A percentile compares a stretch with the other conserved stretches of the same genome.
Evolutionary conservation across 768 basidiomycete genomes (phyloP).

Genomic region (Lepiota venenata): DNA sequence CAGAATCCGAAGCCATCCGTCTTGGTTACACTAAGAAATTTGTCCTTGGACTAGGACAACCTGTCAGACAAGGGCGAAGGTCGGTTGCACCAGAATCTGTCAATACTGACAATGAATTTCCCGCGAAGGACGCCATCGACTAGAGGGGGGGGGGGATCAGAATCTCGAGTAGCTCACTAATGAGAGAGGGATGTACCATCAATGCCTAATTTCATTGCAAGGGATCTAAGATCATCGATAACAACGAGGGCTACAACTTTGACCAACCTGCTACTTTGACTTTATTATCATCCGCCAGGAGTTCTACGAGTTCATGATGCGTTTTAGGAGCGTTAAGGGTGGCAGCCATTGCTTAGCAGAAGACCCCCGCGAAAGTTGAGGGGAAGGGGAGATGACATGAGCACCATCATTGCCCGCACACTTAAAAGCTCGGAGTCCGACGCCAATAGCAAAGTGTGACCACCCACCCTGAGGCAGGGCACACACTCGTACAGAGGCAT

Average conservation of each 20-base stretch:
- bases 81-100: background rate
- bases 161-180: background rate
- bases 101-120: constrained; percentile 76
- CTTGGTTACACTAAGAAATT: constrained; percentile 80
- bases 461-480: too few species aligned
- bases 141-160: constrained; percentile 22
- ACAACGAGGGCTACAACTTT: constrained; percentile 18
- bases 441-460: background rate
- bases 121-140: constrained; percentile 94
- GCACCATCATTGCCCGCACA: background rate
- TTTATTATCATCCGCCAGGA: constrained; percentile 67
- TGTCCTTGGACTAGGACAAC: constrained; percentile 73
- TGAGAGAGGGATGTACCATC: constrained; percentile 49
- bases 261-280: constrained; percentile 85
- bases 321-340: constrained; percentile 29
- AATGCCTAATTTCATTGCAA: constrained; percentile 33
- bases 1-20: constrained; percentile 91
- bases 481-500: too few species aligned
- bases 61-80: constrained; percentile 8
- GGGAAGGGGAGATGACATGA: background rate
- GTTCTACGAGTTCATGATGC: constrained; percentile 50
- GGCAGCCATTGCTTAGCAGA: constrained; percentile 2
- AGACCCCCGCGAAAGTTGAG: background rate
- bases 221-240: background rate
- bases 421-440: background rate